Evolutionary conservation across 2,329 filamentous ascomycete species (phyloP).

Genomic region (Ascochyta clinopodiicola): DNA sequence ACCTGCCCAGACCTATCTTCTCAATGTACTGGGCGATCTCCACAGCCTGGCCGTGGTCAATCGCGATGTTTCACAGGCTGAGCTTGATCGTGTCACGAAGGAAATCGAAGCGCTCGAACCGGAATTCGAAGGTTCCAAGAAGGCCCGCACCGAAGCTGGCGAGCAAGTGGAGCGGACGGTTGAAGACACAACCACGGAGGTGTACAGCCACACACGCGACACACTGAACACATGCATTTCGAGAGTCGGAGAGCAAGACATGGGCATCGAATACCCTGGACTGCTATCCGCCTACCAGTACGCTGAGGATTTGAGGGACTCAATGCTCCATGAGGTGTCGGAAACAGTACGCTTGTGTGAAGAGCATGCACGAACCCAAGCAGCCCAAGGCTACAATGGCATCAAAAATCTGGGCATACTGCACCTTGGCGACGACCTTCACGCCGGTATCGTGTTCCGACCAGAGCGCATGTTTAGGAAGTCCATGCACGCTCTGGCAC

Average conservation of each 20-base stretch:
- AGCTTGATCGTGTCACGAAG: slow-evolving; percentile 80
- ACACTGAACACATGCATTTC: slow-evolving; percentile 78
- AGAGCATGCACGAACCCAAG: slow-evolving; percentile 79
- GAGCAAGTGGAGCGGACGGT: slow-evolving; percentile 83
- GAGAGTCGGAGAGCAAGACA: slow-evolving; percentile 75
- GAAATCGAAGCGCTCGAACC: slow-evolving; percentile 86
- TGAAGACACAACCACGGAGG: slow-evolving; percentile 81
- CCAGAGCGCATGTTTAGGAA: slow-evolving; percentile 94
- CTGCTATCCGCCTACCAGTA: slow-evolving; percentile 86
- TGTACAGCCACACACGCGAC: slow-evolving; percentile 82
- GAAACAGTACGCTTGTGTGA: slow-evolving; percentile 81
- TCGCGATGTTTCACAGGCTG: slow-evolving; percentile 81
- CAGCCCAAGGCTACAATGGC: slow-evolving; percentile 79
- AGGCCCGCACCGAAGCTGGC: slow-evolving; percentile 77
- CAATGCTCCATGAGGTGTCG: slow-evolving; percentile 88
- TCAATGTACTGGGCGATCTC: slow-evolving; percentile 91
- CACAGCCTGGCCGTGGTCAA: slow-evolving; percentile 85
- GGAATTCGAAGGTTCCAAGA: slow-evolving; percentile 81
- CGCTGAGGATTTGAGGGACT: slow-evolving; percentile 88
- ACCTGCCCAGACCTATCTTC: slow-evolving; percentile 90
- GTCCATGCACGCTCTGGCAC: slow-evolving; percentile 78
- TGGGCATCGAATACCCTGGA: slow-evolving; percentile 86
- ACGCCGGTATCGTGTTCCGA: slow-evolving; percentile 81
- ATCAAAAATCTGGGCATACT: slow-evolving; percentile 89
- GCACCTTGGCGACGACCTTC: slow-evolving; percentile 85